These are phyloP conservation scores for Hypoxylon sp. DNA, from an alignment of 2,329 filamentous ascomycete genomes.

Conservation along the genomic window DNA sequence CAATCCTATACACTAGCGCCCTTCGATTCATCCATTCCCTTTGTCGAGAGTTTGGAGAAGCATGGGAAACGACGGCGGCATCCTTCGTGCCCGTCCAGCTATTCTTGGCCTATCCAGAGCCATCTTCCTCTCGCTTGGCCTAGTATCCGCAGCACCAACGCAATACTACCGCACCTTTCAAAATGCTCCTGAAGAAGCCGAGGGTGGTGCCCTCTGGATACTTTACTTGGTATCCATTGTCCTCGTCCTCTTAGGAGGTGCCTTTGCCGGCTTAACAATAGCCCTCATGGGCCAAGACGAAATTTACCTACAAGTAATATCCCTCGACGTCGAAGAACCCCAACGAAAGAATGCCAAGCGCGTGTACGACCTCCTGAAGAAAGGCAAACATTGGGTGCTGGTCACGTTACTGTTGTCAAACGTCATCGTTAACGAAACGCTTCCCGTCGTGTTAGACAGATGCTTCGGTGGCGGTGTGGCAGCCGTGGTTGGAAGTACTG, in stretches of 20 bases:
- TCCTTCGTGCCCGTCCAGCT: constrained; percentile 62
- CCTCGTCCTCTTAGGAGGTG: constrained; percentile 89
- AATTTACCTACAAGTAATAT: constrained; percentile 96
- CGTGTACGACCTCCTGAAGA: constrained; percentile 84
- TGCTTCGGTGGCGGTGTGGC: constrained; percentile 95
- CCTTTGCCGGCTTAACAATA: constrained; percentile 94
- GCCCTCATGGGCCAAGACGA: constrained; percentile 86
- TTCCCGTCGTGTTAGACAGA: constrained; percentile 94
- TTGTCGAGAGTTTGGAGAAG: constrained; percentile 36
- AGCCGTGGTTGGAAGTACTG: constrained; percentile 91
- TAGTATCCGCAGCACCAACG: constrained; percentile 63
- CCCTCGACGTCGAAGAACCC: constrained; percentile 84
- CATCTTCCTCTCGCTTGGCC: constrained; percentile 52
- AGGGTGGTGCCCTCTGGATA: constrained; percentile 80
- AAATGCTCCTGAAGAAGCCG: constrained; percentile 66
- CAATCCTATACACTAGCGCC: neutral
- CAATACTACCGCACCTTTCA: constrained; percentile 58
- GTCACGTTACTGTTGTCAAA: constrained; percentile 95
- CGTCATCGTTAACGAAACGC: constrained; percentile 96
- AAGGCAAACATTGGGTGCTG: constrained; percentile 97
- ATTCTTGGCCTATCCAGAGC: constrained; percentile 65
- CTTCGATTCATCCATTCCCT: constrained; percentile 12
- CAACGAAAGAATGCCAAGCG: constrained; percentile 88
- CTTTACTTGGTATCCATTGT: constrained; percentile 84
- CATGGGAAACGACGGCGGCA: constrained; percentile 47